These are phyloP conservation scores for Alternaria arbusti DNA, from an alignment of 2,329 filamentous ascomycete species.

Conservation along the genomic window DNA sequence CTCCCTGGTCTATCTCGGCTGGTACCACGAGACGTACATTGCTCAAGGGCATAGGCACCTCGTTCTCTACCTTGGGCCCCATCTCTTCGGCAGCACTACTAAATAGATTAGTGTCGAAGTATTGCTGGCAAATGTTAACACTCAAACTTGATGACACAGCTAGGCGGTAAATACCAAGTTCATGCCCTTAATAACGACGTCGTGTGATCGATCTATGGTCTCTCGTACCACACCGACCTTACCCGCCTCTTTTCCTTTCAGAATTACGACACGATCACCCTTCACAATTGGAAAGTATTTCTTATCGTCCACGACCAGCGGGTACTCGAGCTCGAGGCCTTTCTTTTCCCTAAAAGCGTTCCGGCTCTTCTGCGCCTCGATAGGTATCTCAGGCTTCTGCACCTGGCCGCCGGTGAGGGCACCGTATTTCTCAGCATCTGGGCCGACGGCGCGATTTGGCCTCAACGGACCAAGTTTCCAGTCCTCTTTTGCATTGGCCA, in stretches of 20 bases:
- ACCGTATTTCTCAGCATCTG: conserved; percentile 64
- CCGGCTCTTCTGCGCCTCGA: conserved; percentile 35
- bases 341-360: conserved; percentile 28
- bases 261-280: conserved; percentile 82
- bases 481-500: conserved; percentile 70
- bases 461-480: conserved; percentile 80
- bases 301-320: conserved; percentile 37
- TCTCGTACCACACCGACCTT: conserved; percentile 76
- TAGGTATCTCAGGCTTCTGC: conserved; percentile 48
- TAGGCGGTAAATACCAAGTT: conserved; percentile 45
- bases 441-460: conserved; percentile 75
- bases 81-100: conserved; percentile 32
- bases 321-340: conserved; percentile 30
- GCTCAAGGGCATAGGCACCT: conserved; percentile 68
- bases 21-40: conserved; percentile 83
- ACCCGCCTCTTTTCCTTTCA: conserved; percentile 79
- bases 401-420: conserved; percentile 51
- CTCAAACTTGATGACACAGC: background rate
- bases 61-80: conserved; percentile 55
- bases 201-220: conserved; percentile 53
- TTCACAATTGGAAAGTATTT: conserved; percentile 47
- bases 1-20: conserved; percentile 55
- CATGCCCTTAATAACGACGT: conserved; percentile 46
- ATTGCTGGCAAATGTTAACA: conserved; percentile 41
- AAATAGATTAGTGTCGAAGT: conserved; percentile 51